Conservation (phyloP, 2,329 filamentous ascomycete species). For the Fonsecaea erecta region DNA sequence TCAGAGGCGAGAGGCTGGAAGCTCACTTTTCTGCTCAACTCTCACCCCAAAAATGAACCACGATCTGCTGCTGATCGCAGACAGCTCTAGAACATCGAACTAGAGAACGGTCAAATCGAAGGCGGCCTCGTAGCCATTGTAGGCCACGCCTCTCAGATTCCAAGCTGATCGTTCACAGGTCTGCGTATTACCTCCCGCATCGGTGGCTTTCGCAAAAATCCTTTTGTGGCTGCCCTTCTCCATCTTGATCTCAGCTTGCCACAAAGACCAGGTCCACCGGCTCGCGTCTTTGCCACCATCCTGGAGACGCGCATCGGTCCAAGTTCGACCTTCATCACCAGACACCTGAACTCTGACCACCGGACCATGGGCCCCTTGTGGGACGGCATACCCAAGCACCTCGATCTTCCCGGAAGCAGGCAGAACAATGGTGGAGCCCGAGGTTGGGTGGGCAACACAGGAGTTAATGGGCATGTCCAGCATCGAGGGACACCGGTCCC, state of each 20-base stretch:
- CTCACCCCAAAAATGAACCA: constrained; percentile 3
- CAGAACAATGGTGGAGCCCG: constrained; percentile 49
- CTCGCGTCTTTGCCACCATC: constrained; percentile 34
- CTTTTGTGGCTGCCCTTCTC: constrained; percentile 48
- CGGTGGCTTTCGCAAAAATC: constrained; percentile 61
- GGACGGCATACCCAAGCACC: constrained; percentile 62
- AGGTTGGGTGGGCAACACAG: constrained; percentile 56
- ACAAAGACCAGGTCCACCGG: constrained; percentile 64
- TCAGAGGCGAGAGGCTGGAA: background rate
- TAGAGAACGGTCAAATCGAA: constrained; percentile 53
- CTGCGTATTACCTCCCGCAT: constrained; percentile 59
- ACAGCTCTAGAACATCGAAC: constrained; percentile 10
- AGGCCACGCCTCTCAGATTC: constrained; percentile 65
- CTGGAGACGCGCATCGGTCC: constrained; percentile 54
- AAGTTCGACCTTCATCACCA: constrained; percentile 55
- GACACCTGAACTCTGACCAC: constrained; percentile 60
- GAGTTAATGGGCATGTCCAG: constrained; percentile 63
- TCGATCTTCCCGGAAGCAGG: constrained; percentile 51
- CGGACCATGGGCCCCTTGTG: constrained; percentile 58
- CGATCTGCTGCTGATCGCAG: constrained; percentile 18
- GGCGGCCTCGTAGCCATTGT: constrained; percentile 64
- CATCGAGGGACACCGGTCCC: constrained; percentile 56
- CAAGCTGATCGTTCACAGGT: constrained; percentile 53
- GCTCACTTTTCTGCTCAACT: constrained; percentile 2
- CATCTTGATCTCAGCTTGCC: constrained; percentile 53